Conservation (phyloP, 768 basidiomycete genomes). For the Ramaria rubella region DNA sequence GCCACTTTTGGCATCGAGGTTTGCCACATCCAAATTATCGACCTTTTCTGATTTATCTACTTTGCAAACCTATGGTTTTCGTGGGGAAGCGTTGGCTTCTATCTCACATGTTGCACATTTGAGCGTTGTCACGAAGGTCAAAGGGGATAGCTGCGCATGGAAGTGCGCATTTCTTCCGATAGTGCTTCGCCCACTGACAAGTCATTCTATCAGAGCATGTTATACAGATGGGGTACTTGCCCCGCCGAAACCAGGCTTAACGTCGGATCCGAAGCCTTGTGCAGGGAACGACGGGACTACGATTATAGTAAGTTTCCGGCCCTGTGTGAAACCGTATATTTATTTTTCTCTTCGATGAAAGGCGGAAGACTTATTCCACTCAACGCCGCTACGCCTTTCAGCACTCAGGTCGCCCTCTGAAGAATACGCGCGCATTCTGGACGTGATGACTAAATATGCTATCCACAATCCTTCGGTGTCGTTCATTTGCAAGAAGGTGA, state of each 20-base stretch:
- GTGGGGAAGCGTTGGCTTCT: slow-evolving; percentile 94
- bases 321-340: neutral
- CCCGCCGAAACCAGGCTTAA: slow-evolving; percentile 62
- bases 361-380: slow-evolving; percentile 96
- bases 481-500: slow-evolving; percentile 88
- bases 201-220: slow-evolving; percentile 48
- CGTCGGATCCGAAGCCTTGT: slow-evolving; percentile 75
- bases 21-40: slow-evolving; percentile 90
- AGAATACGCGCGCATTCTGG: slow-evolving; percentile 86
- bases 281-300: slow-evolving; percentile 95
- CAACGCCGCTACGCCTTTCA: slow-evolving; percentile 80
- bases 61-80: slow-evolving; percentile 91
- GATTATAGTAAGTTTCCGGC: slow-evolving; percentile 52
- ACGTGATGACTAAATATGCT: slow-evolving; percentile 89
- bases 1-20: slow-evolving; percentile 86
- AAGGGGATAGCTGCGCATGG: slow-evolving; percentile 78
- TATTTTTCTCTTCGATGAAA: slow-evolving; percentile 24
- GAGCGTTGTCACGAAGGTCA: slow-evolving; percentile 86
- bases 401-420: slow-evolving; percentile 81
- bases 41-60: slow-evolving; percentile 78
- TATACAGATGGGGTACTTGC: slow-evolving; percentile 76
- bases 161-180: slow-evolving; percentile 51
- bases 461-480: slow-evolving; percentile 86
- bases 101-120: slow-evolving; percentile 92
- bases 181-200: neutral